phyloP scores from a whole-genome alignment of 768 basidiomycete species.

The Megacollybia marginata region DNA sequence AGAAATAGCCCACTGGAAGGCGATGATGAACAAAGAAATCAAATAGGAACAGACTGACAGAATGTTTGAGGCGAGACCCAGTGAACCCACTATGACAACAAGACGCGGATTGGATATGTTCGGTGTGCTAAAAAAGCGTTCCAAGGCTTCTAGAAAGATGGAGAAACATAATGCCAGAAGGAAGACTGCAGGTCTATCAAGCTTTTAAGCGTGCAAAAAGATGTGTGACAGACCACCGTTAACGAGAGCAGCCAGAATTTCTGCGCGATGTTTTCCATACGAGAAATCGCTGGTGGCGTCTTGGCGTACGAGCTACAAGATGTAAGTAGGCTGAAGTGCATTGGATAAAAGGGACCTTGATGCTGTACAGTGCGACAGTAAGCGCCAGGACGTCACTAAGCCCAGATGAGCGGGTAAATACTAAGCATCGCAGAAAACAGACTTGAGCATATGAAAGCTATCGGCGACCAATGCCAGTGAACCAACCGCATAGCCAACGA shows the following conservation, averaged over 20 bases:
- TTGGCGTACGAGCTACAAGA: slow-evolving; percentile 52
- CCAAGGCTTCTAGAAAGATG: slow-evolving; percentile 86
- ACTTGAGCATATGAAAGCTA: slow-evolving; percentile 99
- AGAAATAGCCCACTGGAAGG: too few species aligned
- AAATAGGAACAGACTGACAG: slow-evolving; percentile 86
- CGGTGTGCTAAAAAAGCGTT: slow-evolving; percentile 80
- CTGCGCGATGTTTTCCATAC: slow-evolving; percentile 99
- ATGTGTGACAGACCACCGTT: slow-evolving; percentile 60
- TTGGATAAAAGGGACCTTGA: slow-evolving; percentile 44
- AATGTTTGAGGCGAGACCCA: slow-evolving; percentile 87
- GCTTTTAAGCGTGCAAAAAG: slow-evolving; percentile 44
- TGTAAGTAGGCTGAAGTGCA: slow-evolving; percentile 1
- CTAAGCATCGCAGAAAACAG: slow-evolving; percentile 18
- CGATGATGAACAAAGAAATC: slow-evolving; percentile 28
- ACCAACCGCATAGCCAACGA: slow-evolving; percentile 89
- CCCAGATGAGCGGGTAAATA: slow-evolving; percentile 2
- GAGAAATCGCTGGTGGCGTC: slow-evolving; percentile 69
- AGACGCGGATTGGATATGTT: slow-evolving; percentile 86
- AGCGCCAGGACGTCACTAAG: slow-evolving; percentile 94
- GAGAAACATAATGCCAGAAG: slow-evolving; percentile 82
- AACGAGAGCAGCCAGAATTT: slow-evolving; percentile 89
- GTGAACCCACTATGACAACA: slow-evolving; percentile 82
- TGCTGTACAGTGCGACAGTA: slow-evolving; percentile 91
- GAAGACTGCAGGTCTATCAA: not conserved
- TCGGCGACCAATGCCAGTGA: slow-evolving; percentile 94